Conservation (phyloP, 345 rosid genomes). For the Eucalyptus tenuipes region DNA sequence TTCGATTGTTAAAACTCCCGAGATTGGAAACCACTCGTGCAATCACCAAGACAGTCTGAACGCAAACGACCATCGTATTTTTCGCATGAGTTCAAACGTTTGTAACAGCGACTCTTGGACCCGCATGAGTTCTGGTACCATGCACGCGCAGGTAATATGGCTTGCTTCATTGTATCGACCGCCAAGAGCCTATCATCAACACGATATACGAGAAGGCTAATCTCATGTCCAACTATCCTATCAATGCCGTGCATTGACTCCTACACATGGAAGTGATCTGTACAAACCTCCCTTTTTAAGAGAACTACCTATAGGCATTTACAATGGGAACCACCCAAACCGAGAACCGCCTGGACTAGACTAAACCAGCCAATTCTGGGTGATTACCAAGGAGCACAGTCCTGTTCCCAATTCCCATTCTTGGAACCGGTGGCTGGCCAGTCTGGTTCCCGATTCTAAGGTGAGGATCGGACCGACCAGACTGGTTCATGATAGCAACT, state of each 20-base stretch:
- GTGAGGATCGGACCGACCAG: rapidly evolving
- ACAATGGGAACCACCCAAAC: rapidly evolving
- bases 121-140: background rate
- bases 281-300: background rate
- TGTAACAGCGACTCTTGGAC: background rate
- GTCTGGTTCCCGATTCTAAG: rapidly evolving
- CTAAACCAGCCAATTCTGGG: rapidly evolving
- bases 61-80: background rate
- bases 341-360: rapidly evolving
- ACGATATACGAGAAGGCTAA: background rate
- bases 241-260: background rate
- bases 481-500: background rate
- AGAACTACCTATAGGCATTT: background rate
- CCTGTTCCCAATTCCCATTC: rapidly evolving
- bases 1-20: background rate
- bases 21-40: background rate
- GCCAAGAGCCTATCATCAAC: background rate
- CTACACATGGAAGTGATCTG: background rate
- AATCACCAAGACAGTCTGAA: background rate
- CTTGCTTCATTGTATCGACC: background rate
- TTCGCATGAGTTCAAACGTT: background rate
- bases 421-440: rapidly evolving
- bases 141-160: background rate
- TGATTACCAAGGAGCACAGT: rapidly evolving
- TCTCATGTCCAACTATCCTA: background rate